A percentile compares a stretch with the other conserved stretches of the same genome.
Evolutionary conservation across 169 alveolate species (phyloP).

Genomic region (Plasmodium cynomolgi): DNA sequence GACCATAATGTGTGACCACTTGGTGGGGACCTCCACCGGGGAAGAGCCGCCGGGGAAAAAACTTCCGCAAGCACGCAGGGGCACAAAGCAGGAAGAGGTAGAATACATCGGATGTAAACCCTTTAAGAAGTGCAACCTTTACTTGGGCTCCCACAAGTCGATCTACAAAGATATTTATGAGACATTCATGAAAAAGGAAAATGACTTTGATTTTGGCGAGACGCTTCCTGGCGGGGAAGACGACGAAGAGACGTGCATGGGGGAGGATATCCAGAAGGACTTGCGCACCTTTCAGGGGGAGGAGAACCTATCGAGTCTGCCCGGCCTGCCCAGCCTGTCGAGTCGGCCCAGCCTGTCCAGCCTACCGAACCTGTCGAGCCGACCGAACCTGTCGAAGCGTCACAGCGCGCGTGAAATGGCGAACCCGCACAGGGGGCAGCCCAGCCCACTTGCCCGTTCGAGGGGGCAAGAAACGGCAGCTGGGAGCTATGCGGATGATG

Average conservation of each 20-base stretch:
- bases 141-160: conserved; percentile 30
- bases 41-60: background rate
- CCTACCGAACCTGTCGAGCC: background rate
- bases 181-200: conserved; percentile 49
- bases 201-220: background rate
- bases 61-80: background rate
- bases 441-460: background rate
- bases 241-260: background rate
- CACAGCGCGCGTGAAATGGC: background rate
- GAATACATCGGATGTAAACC: conserved; percentile 9
- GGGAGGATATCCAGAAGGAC: background rate
- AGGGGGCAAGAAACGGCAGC: background rate
- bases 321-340: background rate
- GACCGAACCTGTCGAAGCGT: background rate
- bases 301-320: background rate
- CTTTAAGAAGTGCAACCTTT: conserved; percentile 45
- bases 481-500: background rate
- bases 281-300: background rate
- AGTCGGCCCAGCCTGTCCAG: background rate
- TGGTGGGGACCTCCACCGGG: background rate
- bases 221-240: background rate
- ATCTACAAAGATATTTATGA: conserved; percentile 50
- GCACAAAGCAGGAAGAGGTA: background rate
- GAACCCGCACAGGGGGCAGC: background rate
- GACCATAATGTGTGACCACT: background rate